phyloP scores from a whole-genome alignment of 352 stramenopile species.

The Phytophthora rubi region DNA sequence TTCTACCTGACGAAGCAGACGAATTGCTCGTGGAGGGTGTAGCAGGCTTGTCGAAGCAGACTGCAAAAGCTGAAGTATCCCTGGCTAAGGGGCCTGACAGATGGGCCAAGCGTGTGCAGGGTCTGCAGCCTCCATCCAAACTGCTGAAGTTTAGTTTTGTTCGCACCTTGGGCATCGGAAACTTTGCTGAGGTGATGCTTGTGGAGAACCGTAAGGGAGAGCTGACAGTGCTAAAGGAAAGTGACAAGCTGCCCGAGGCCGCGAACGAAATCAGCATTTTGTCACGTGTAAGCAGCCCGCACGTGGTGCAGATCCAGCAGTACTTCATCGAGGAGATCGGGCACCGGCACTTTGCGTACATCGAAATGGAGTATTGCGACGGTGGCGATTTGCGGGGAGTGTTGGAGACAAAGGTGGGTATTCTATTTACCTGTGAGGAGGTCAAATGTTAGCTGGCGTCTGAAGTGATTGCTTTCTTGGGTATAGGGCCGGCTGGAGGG shows the following conservation, averaged over 20 bases:
- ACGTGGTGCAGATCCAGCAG: constrained; percentile 75
- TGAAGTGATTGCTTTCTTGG: constrained; percentile 10
- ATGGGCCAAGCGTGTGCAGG: constrained; percentile 62
- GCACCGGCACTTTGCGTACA: constrained; percentile 80
- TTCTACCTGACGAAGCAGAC: constrained; percentile 31
- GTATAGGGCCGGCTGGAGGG: constrained; percentile 50
- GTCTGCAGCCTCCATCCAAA: constrained; percentile 57
- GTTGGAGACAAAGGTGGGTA: constrained; percentile 44
- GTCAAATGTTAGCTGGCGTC: neutral
- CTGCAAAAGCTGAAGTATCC: constrained; percentile 32
- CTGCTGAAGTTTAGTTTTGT: constrained; percentile 74
- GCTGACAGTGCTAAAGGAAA: constrained; percentile 80
- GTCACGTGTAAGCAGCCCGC: constrained; percentile 56
- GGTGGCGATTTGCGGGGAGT: constrained; percentile 54
- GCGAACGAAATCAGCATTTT: constrained; percentile 82
- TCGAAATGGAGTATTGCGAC: constrained; percentile 86
- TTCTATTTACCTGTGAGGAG: neutral
- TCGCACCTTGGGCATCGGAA: constrained; percentile 65
- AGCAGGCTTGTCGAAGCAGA: constrained; percentile 25
- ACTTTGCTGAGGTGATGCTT: constrained; percentile 84
- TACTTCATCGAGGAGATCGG: constrained; percentile 86
- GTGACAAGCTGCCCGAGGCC: constrained; percentile 77
- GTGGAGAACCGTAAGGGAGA: constrained; percentile 48
- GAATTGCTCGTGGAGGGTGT: constrained; percentile 37
- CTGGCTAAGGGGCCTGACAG: constrained; percentile 45